phyloP scores from a whole-genome alignment of 371 early-diverging fungal genomes.

The Actinomortierella wolfii region DNA sequence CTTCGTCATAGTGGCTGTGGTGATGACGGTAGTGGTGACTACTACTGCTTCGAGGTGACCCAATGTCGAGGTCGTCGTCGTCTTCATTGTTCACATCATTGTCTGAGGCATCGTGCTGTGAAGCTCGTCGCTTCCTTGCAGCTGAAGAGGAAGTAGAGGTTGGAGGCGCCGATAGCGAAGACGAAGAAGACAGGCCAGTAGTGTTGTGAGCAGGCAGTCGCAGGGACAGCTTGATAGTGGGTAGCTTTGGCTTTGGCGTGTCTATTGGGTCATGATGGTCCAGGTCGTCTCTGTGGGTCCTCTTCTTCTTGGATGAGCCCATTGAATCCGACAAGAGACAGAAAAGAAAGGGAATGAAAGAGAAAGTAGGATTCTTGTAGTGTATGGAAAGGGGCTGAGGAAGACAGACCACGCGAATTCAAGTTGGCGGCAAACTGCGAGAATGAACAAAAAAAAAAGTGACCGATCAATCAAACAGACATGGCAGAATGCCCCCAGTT shows the following conservation, averaged over 20 bases:
- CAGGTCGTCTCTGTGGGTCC: not conserved
- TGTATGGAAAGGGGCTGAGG: not conserved
- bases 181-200: slow-evolving; percentile 9
- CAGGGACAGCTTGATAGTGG: slow-evolving; percentile 41
- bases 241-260: slow-evolving; percentile 16
- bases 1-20: too few species aligned
- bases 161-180: slow-evolving; percentile 7
- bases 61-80: too few species aligned
- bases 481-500: too few species aligned
- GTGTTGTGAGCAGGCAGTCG: slow-evolving; percentile 12
- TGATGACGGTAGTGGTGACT: too few species aligned
- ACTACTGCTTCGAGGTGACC: too few species aligned
- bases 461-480: too few species aligned
- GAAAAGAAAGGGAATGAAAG: not conserved
- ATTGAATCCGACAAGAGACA: slow-evolving; percentile 14
- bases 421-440: not conserved
- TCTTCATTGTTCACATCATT: slow-evolving; percentile 5
- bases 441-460: not conserved
- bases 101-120: slow-evolving; percentile 2
- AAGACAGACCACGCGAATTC: not conserved
- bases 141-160: slow-evolving; percentile 1
- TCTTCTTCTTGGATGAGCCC: slow-evolving; percentile 16
- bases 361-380: slow-evolving; percentile 6
- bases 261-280: slow-evolving; percentile 1
- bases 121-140: slow-evolving; percentile 2